Base-by-base conservation (phyloP, 1,284 basidiomycete genomes). In the Austroboletus rostrupii region DNA sequence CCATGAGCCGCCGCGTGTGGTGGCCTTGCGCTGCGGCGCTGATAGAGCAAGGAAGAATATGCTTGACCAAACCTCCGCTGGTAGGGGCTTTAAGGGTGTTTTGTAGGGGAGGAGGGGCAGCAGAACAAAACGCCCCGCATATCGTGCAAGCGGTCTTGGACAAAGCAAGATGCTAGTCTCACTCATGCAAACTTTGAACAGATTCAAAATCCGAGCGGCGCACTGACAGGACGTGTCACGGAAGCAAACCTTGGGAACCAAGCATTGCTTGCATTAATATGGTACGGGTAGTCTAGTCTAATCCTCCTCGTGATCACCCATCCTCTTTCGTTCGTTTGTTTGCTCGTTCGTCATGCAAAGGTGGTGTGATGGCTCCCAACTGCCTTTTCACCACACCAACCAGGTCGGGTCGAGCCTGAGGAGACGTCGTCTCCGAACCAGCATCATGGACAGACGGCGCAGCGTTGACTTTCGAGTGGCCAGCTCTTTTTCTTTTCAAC, bases 21-120 rank as follows among this genome's bases (percentile, higher is more conserved):
- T 45, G 28, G 38, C 19, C 53, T 58, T 21, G 55, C 44, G 52
- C 49, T 65, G 52, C 57, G 44, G 23, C 37, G 53, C 37, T n/a
- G 65, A 58, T 41, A 37, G 68, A 3, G 75, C 77, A 57, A 78
- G 74, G 17, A 67, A 64, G 43, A 90, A 72, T 36, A 90, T 78
- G 39, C 74, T 74, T 10, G 74, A 68, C 88, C 88, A 90, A 53
- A 89, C 63, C 66, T 90, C 88, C 5, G 72, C 69, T 1, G 87
- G 87, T n/a, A 90, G 71, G 20, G 77, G 68, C 55, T 76, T 78
- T 41, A 75, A 56, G 16, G 73, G 73, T 20, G 73, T 73, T 42
- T 66, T 72, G 7, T 72, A 61, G 9, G 83, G 83, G 11, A 89
- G 73, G 20, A 90, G 73, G 23, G 86, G 85, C 1, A 89, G 67